Conservation (phyloP, 768 basidiomycete species). For the Phallus indusiatus region DNA sequence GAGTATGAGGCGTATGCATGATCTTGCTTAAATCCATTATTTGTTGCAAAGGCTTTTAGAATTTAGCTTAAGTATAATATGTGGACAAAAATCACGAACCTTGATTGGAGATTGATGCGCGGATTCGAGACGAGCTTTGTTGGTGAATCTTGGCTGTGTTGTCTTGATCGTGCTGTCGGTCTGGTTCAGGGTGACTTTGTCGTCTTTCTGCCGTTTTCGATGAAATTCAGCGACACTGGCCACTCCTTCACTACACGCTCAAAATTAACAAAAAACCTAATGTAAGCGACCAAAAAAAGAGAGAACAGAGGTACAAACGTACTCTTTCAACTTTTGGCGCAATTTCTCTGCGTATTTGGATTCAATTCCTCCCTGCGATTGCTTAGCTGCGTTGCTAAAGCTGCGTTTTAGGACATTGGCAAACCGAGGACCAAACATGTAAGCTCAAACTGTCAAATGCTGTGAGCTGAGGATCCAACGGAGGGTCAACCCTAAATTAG, state of each 20-base stretch:
- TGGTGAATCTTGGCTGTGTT: conserved; percentile 26
- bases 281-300: conserved; percentile 8
- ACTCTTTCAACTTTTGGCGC: conserved; percentile 54
- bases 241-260: conserved; percentile 29
- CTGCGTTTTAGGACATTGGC: not conserved
- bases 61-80: not conserved
- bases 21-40: conserved; percentile 73
- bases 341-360: conserved; percentile 64
- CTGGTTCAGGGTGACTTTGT: not conserved
- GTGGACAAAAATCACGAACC: conserved; percentile 28
- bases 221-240: conserved; percentile 29
- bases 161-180: conserved; percentile 3
- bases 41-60: conserved; percentile 60
- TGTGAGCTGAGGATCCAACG: too few relatives aligned
- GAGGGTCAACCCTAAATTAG: too few relatives aligned
- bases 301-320: conserved; percentile 22
- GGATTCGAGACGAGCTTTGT: too few relatives aligned
- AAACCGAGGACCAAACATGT: too few relatives aligned
- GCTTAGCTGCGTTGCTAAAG: not conserved
- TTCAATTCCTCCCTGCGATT: not conserved
- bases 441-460: too few relatives aligned
- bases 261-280: conserved; percentile 12
- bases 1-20: conserved; percentile 55
- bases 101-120: conserved; percentile 43
- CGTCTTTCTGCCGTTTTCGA: conserved; percentile 21